Percentiles rank a stretch among this genome's conserved stretches.
Conservation (phyloP, 108 stramenopile species). For the Asterionellopsis glacialis region DNA sequence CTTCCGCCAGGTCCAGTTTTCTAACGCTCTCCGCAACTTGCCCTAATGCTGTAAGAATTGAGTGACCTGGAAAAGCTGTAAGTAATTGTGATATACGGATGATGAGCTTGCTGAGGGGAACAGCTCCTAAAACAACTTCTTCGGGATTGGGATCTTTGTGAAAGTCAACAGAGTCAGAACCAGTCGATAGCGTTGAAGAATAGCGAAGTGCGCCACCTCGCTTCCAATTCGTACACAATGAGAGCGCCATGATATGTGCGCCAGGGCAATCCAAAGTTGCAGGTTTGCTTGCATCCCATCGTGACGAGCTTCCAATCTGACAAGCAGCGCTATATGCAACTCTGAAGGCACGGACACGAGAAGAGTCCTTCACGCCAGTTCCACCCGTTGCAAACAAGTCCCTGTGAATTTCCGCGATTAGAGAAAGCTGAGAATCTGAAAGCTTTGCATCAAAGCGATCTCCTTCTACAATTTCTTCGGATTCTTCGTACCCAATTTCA, state of each 20-base stretch:
- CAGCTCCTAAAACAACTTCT: conserved; percentile 64
- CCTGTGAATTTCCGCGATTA: conserved; percentile 41
- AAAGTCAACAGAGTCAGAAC: conserved; percentile 43
- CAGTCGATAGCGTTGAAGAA: background rate
- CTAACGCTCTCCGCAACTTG: conserved; percentile 67
- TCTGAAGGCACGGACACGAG: conserved; percentile 34
- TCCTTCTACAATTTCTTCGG: background rate
- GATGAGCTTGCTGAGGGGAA: conserved; percentile 56
- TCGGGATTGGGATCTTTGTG: conserved; percentile 70
- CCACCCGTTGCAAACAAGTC: conserved; percentile 32
- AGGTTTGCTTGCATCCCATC: too few relatives aligned
- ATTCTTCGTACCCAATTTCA: conserved; percentile 12
- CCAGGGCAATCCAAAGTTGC: conserved; percentile 5
- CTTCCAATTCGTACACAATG: conserved; percentile 23
- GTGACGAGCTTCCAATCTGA: background rate
- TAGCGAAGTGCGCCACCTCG: background rate
- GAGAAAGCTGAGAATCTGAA: conserved; percentile 47
- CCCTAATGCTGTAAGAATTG: conserved; percentile 70
- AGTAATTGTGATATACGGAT: conserved; percentile 72
- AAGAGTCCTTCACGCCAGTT: conserved; percentile 16
- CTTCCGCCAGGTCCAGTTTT: conserved; percentile 55
- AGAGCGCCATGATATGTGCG: conserved; percentile 37
- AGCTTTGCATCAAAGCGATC: conserved; percentile 19
- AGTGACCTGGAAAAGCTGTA: conserved; percentile 87
- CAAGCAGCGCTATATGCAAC: conserved; percentile 1